Percentiles rank a stretch among this genome's conserved stretches.
phyloP scores from a whole-genome alignment of 495 filamentous ascomycete species.

The Penicillium chermesinum region DNA sequence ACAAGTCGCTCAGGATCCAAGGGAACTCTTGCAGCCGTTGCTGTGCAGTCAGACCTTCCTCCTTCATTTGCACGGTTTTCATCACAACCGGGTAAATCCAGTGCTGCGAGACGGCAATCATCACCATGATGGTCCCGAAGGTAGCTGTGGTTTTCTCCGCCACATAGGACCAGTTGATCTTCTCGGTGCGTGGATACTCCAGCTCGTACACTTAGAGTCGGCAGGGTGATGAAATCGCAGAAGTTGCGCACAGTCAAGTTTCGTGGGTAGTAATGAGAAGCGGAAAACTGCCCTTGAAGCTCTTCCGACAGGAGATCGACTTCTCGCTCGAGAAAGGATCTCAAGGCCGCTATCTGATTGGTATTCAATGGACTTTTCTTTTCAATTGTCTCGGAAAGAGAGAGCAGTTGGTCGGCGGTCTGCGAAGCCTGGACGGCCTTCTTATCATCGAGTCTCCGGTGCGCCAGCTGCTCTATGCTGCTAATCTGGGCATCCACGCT shows the following conservation, averaged over 20 bases:
- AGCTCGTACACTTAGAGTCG: conserved; percentile 74
- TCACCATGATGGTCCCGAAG: conserved; percentile 51
- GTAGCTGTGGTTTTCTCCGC: conserved; percentile 62
- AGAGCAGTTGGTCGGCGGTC: conserved; percentile 41
- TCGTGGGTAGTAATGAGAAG: conserved; percentile 51
- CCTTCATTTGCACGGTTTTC: conserved; percentile 58
- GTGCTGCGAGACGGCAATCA: conserved; percentile 46
- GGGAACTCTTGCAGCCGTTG: conserved; percentile 62
- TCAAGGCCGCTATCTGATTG: conserved; percentile 55
- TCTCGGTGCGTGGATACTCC: conserved; percentile 64
- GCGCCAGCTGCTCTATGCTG: conserved; percentile 1
- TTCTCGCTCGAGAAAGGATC: conserved; percentile 55
- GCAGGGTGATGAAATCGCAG: conserved; percentile 65
- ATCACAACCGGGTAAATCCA: conserved; percentile 65
- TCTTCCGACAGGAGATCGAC: conserved; percentile 57
- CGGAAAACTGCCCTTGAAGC: conserved; percentile 50
- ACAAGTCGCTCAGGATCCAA: conserved; percentile 61
- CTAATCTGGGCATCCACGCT: conserved; percentile 4
- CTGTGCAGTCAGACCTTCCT: conserved; percentile 46
- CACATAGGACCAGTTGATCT: conserved; percentile 66
- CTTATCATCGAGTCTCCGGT: background rate
- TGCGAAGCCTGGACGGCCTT: conserved; percentile 4
- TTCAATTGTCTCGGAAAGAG: conserved; percentile 51
- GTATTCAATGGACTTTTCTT: conserved; percentile 50
- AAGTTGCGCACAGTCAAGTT: conserved; percentile 64